These are phyloP conservation scores for Russula foetens DNA, from an alignment of 768 basidiomycete genomes.

Conservation along the genomic window DNA sequence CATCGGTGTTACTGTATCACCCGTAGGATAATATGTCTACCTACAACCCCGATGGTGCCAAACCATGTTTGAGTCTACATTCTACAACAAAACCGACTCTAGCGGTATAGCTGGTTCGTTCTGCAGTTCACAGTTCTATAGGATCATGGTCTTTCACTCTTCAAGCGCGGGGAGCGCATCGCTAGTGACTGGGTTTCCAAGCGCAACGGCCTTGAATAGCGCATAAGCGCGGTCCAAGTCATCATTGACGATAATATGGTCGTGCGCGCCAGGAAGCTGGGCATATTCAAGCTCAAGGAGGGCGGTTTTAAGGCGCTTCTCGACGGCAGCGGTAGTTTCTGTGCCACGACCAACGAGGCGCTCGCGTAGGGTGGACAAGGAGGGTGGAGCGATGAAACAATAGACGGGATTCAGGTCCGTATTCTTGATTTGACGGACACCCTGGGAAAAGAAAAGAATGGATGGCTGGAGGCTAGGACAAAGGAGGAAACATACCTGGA, in stretches of 20 bases:
- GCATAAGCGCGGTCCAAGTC: conserved; percentile 76
- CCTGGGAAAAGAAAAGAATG: conserved; percentile 38
- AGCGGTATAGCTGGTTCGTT: not conserved
- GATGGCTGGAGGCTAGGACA: not conserved
- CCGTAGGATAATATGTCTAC: not conserved
- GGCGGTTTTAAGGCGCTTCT: conserved; percentile 70
- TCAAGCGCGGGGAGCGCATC: conserved; percentile 64
- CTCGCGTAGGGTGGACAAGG: conserved; percentile 54
- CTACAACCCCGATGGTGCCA: not conserved
- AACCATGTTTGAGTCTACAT: not conserved
- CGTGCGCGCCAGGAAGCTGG: conserved; percentile 61
- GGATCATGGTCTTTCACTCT: conserved; percentile 29
- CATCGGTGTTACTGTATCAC: not conserved
- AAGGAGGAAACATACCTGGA: conserved; percentile 54
- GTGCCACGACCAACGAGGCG: conserved; percentile 80
- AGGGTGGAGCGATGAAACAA: conserved; percentile 88
- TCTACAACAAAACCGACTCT: not conserved
- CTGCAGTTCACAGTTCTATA: not conserved
- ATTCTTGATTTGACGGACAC: conserved; percentile 84
- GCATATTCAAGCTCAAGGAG: conserved; percentile 80
- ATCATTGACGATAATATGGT: conserved; percentile 86
- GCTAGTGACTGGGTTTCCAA: conserved; percentile 52
- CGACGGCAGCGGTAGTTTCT: conserved; percentile 64
- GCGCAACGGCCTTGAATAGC: conserved; percentile 66
- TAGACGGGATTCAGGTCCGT: conserved; percentile 79